phyloP scores from a whole-genome alignment of 2,329 filamentous ascomycete species.

The Claviceps lovelessii region DNA sequence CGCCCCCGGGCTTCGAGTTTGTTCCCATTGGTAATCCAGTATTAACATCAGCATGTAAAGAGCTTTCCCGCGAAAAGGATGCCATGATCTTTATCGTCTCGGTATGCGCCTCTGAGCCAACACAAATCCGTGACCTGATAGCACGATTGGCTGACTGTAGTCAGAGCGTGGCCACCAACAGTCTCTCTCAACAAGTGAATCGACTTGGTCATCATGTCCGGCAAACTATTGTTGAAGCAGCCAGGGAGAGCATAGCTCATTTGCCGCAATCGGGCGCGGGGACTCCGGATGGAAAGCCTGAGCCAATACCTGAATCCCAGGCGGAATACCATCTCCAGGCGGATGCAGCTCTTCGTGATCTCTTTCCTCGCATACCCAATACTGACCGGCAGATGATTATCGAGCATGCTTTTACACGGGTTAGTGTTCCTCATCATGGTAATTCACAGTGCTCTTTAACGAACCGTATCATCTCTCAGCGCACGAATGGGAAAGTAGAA shows the following conservation, averaged over 20 bases:
- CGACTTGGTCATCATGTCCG: slow-evolving; percentile 48
- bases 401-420: slow-evolving; percentile 48
- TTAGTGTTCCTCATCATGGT: slow-evolving; percentile 19
- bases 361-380: slow-evolving; percentile 52
- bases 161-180: slow-evolving; percentile 16
- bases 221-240: slow-evolving; percentile 43
- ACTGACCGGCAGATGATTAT: slow-evolving; percentile 50
- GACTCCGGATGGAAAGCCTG: slow-evolving; percentile 25
- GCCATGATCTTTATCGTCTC: slow-evolving; percentile 55
- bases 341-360: slow-evolving; percentile 45
- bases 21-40: slow-evolving; percentile 48
- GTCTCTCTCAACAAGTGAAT: slow-evolving; percentile 38
- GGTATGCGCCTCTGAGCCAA: slow-evolving; percentile 21
- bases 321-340: slow-evolving; percentile 47
- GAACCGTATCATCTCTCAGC: slow-evolving; percentile 20
- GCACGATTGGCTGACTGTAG: background rate
- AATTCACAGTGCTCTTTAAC: slow-evolving; percentile 2
- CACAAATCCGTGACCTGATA: background rate
- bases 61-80: slow-evolving; percentile 45
- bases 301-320: slow-evolving; percentile 46
- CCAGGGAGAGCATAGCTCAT: slow-evolving; percentile 19
- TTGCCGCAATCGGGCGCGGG: slow-evolving; percentile 10
- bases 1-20: slow-evolving; percentile 48
- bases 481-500: slow-evolving; percentile 35
- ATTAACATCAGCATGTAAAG: slow-evolving; percentile 47